Base-by-base conservation (phyloP, 1,284 basidiomycete genomes). In the Cerioporus squamosus region DNA sequence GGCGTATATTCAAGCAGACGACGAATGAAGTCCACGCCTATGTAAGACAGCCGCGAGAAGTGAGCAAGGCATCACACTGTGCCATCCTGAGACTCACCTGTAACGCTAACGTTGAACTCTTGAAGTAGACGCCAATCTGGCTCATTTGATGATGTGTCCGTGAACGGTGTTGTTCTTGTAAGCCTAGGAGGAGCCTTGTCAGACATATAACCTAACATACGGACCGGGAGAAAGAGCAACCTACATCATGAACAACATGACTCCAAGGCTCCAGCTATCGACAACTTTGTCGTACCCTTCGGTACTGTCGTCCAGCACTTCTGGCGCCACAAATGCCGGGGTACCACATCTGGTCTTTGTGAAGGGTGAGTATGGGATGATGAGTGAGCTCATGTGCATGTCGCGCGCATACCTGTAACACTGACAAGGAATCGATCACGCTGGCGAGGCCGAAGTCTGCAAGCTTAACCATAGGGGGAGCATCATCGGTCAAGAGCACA, bases 371-470 rank as follows among this genome's bases (percentile, higher is more conserved):
- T 24, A 5, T 22, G 14, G 3, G 10, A 20, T 17, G 4, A 8
- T 10, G 26, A 9, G 7, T 1, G 18, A 15, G 10, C 0, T 8
- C 7, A 18, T 29, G 9, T n/a, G n/a, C 1, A 7, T 3, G 6
- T 22, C 22, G n/a, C 4, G 3, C 14, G 74, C 81, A 4, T 62
- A 90, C 88, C 60, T 80, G 79, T 8, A 91, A 75, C 79, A 86
- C 85, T 0, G 90, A 91, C 60, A 84, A 67, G 57, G 82, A 85
- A 63, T 91, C 89, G 42, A 93, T 87, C 55, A 89, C 86, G 70
- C 97, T 97, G 0, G 95, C 94, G n/a, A 97, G 82, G 2, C 95
- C 95, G 71, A 96, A 97, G 72, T 97, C 95, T 2, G 95, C 95
- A 23, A 97, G 87, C 68, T 95, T 94, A 61, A 90, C 83, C 1